Conservation (phyloP, 768 basidiomycete genomes). For the Boletus fagicola region DNA sequence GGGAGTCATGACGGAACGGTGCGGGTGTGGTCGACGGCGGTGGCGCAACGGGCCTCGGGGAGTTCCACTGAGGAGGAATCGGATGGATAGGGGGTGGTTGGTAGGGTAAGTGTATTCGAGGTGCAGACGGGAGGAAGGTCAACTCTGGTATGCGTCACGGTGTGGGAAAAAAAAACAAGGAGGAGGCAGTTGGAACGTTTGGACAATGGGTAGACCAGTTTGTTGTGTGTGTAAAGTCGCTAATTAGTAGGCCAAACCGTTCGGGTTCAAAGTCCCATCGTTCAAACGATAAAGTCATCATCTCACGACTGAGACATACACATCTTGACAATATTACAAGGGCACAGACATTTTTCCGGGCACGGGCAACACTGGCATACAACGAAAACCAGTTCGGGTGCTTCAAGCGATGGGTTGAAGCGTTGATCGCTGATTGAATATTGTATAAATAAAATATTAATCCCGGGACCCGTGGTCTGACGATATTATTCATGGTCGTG, state of each 20-base stretch:
- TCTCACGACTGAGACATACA: not conserved
- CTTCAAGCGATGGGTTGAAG: not conserved
- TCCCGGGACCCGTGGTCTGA: not conserved
- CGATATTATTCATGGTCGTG: not conserved
- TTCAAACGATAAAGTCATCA: no score
- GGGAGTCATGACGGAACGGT: conserved; percentile 79
- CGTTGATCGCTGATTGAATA: not conserved
- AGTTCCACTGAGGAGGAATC: conserved; percentile 24
- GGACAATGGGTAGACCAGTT: not conserved
- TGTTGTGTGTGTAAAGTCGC: not conserved
- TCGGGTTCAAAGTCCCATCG: not conserved
- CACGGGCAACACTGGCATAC: no score
- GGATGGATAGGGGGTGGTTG: conserved; percentile 6
- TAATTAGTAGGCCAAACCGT: not conserved
- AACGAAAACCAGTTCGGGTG: not conserved
- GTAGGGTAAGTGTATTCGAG: not conserved
- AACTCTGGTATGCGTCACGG: not conserved
- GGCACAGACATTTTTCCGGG: no score
- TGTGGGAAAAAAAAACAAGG: not conserved
- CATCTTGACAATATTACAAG: no score
- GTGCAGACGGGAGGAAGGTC: not conserved
- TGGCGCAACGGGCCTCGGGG: conserved; percentile 2
- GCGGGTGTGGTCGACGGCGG: conserved; percentile 63
- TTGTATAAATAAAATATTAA: not conserved
- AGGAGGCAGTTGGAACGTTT: not conserved